Base-by-base conservation (phyloP, 2,329 filamentous ascomycete genomes). In the Aspergillus luchuensis region DNA sequence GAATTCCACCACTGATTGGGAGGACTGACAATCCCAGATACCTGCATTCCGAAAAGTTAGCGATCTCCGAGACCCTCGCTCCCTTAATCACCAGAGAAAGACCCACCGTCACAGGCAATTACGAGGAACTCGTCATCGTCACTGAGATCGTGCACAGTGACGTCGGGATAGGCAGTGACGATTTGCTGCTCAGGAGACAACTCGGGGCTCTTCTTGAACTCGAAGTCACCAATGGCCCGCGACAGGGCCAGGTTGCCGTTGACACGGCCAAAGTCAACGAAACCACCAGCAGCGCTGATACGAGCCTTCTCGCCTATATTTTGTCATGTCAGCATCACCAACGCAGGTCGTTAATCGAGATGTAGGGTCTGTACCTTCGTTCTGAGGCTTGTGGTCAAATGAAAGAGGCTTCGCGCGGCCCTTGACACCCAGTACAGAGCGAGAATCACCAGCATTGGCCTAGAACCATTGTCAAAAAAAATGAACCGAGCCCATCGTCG, bases 21-120 rank as follows among this genome's bases (percentile, higher is more conserved):
- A 99, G 59, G 95, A 97, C 78, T 98, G 95, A 78, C 95, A 98
- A 80, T 99, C 95, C 95, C 95, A 99, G 78, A 99, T 99, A 78
- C 95, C 95, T 99, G 72, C 50, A 55, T 25, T 7, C 30, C n/a
- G 10, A 36, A 36, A 36, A 25, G 25, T 58, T 41, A 51, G 62
- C 63, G 48, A 60, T 19, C n/a, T 21, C 8, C n/a, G 5, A 43
- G 36, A 17, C 23, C 21, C 8, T 38, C 13, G 19, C 11, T 19
- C 69, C 47, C 11, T 15, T 33, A 11, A 13, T 50, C 21, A 28
- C 43, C 15, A 49, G 53, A 13, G 15, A 43, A 52, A 17, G 28
- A 79, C 89, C 74, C 80, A 96, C 92, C 92, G 74, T 97, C 92
- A 77, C 92, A 97, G 58, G 92, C 92, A 79, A 97, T 86, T 63